Base-by-base conservation (phyloP, 1,284 basidiomycete genomes). In the Fomes fomentarius region DNA sequence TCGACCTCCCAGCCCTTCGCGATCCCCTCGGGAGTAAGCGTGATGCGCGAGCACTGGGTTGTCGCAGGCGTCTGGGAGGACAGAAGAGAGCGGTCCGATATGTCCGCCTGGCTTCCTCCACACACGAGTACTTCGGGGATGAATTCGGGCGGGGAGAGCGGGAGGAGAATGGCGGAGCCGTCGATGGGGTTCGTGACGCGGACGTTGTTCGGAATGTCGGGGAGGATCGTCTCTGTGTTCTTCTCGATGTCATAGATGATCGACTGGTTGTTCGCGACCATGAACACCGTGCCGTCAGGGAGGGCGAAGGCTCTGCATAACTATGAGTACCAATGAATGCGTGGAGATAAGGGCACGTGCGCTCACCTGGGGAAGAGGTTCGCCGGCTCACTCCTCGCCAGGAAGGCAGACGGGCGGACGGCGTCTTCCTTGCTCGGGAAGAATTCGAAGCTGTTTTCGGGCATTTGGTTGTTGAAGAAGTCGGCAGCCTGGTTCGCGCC, bases 401-500 rank as follows among this genome's bases (percentile, higher is more conserved):
- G 71, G 69, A 84, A 82, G 3, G 70, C 65, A 11, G 76, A 79
- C 31, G 72, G 71, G 41, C 78, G 68, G 8, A 81, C 78, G 15
- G 68, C 66, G 21, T 81, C 81, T 25, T 69, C 68, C 57, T 73
- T 75, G 4, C 81, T 76, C 0, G 90, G 90, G 76, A 84, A 92
- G 75, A 90, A 90, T 71, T 92, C 90, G 61, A 78, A 73, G 25
- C 72, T 77, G 61, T 81, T 82, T 49, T 71, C 87, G 85, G 1
- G 90, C 90, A 7, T 89, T 89, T n/a, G n/a, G n/a, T 80, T 80
- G 54, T 76, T 76, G 58, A 82, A 79, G 15, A 54, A 59, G 1
- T 72, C 73, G 57, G 76, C 71, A 71, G 90, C 91, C 56, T 92
- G 88, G 68, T 87, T 92, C 22, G 89, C 90, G 43, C 91, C 89